These are phyloP conservation scores for Phytopythium aichiense DNA, from an alignment of 352 stramenopile species.

Conservation along the genomic window DNA sequence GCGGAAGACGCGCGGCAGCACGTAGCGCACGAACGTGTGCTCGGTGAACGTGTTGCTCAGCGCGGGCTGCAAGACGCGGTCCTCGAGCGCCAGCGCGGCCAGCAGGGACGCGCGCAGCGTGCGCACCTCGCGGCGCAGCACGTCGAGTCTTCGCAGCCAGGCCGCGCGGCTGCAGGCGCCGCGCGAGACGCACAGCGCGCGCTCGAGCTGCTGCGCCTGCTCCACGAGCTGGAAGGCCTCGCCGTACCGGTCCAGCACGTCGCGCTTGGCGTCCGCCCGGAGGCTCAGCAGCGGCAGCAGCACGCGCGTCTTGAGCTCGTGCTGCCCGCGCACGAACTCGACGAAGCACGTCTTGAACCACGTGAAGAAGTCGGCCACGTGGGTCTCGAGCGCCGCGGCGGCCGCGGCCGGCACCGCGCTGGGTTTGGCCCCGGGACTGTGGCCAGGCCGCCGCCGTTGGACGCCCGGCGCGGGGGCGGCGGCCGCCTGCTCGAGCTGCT, in stretches of 20 bases:
- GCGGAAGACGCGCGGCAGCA: conserved; percentile 75
- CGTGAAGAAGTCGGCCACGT: conserved; percentile 58
- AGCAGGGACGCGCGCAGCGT: conserved; percentile 70
- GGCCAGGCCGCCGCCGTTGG: background rate
- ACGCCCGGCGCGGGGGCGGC: background rate
- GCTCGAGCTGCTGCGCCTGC: conserved; percentile 56
- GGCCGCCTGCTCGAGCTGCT: conserved; percentile 16
- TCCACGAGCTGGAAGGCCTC: conserved; percentile 54
- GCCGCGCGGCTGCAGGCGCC: conserved; percentile 35
- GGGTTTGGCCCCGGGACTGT: background rate
- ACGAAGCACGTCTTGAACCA: conserved; percentile 81
- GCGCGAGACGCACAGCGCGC: conserved; percentile 32
- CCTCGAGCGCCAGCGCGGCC: conserved; percentile 67
- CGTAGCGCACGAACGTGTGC: conserved; percentile 66
- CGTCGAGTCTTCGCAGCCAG: conserved; percentile 61
- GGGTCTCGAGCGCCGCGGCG: conserved; percentile 26
- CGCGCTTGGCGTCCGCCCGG: conserved; percentile 44
- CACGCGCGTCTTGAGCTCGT: conserved; percentile 60
- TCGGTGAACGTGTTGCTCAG: conserved; percentile 65
- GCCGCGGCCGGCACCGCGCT: background rate
- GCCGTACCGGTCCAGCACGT: conserved; percentile 63
- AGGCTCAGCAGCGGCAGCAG: conserved; percentile 54
- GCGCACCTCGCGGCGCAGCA: conserved; percentile 58
- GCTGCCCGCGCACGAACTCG: conserved; percentile 63
- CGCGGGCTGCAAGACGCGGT: conserved; percentile 55